Evolutionary conservation across 495 filamentous ascomycete species (phyloP), one percentile per base, ranked within the genome.

Genomic region (Parathielavia hyrcaniae): DNA sequence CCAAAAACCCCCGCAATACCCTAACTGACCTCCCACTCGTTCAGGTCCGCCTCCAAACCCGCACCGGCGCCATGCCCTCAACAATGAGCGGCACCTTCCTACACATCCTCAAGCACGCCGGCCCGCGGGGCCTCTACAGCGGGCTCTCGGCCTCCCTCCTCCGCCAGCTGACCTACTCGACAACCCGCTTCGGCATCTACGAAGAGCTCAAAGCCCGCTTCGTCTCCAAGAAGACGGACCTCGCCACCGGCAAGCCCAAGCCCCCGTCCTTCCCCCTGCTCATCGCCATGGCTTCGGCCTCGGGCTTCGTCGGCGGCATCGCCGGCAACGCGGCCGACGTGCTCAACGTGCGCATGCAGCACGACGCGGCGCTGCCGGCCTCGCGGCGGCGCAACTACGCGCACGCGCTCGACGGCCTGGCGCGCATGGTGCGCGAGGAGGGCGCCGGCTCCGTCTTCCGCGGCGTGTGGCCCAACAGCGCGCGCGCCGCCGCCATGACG

Each of bases 321-420:
- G 87, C 88, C 12, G 93, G 93, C 56, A 97, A 97, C 72, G 88
- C 90, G 0, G 92, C 92, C 56, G 93, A 98, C 68, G 88, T 98
- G 12, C 79, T 97, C 57, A 98, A 98, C 73, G 93, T 98, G 43
- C 90, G 93, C 61, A 98, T 98, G 93, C 93, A 98, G 72, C 86
- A 92, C 75, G 93, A 97, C 69, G 85, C 88, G 13, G 83, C 91
- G 0, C 81, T 96, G 5, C 88, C 91, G 0, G 65, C 74, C 3
- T 77, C 76, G 1, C 75, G 93, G 61, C 85, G 89, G 4, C 83
- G 91, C 22, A 91, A 95, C 73, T 98, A 98, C 78, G 83, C 83
- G 50, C 79, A 97, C 65, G 95, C 91, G 4, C 68, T 96, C 30
- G 86, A 98, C 67, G 93, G 93, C 3, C 72, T 98, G 55, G 73